Conservation (phyloP, 1,139 yeast genomes). For the Magnusiomyces suaveolens region DNA sequence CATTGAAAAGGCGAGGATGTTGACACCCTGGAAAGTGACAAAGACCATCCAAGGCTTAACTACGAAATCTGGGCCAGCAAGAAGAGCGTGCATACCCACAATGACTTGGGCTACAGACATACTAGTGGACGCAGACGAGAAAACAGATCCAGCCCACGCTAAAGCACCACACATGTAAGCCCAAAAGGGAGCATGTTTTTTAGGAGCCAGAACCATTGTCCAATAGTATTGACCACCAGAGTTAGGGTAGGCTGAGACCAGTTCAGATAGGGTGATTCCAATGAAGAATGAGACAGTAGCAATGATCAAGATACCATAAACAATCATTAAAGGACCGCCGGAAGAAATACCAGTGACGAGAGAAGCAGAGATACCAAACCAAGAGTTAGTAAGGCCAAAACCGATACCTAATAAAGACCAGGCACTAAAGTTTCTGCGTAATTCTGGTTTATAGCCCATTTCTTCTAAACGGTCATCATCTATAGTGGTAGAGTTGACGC, state of each 20-base stretch:
- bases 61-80: constrained; percentile 38
- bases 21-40: constrained; percentile 35
- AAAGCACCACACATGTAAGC: constrained; percentile 48
- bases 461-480: constrained; percentile 16
- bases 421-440: constrained; percentile 43
- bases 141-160: constrained; percentile 50
- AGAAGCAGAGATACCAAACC: constrained; percentile 46
- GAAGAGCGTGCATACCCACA: constrained; percentile 43
- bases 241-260: constrained; percentile 45
- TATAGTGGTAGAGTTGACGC: background rate
- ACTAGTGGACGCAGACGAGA: constrained; percentile 48
- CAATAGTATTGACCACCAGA: constrained; percentile 58
- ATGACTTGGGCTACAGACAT: constrained; percentile 41
- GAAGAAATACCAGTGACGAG: constrained; percentile 41
- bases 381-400: constrained; percentile 45
- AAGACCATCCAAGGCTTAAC: constrained; percentile 46
- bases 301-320: constrained; percentile 44
- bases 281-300: constrained; percentile 40
- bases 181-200: constrained; percentile 38
- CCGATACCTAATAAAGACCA: constrained; percentile 47
- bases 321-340: constrained; percentile 43
- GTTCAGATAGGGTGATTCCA: constrained; percentile 42
- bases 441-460: constrained; percentile 30
- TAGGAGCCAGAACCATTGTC: constrained; percentile 48
- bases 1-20: constrained; percentile 28